These are phyloP conservation scores for Capniomyces stellatus DNA, from an alignment of 371 early-diverging fungal genomes.

Conservation along the genomic window DNA sequence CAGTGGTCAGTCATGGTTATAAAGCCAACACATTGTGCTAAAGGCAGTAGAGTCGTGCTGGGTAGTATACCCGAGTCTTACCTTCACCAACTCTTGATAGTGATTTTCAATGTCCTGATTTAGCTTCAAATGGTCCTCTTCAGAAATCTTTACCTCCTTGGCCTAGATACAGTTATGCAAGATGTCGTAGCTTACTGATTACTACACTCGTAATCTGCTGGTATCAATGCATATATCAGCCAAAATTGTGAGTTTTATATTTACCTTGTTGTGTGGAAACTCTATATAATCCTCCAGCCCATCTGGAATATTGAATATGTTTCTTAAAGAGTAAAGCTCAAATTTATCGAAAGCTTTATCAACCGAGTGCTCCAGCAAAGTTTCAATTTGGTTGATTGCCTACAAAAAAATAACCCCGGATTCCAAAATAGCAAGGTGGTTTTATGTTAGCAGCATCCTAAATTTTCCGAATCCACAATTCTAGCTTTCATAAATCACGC, in stretches of 20 bases:
- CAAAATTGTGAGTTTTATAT: neutral
- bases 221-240: neutral
- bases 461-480: too few relatives aligned
- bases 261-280: conserved; percentile 11
- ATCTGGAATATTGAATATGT: conserved; percentile 40
- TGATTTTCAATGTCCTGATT: too few relatives aligned
- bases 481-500: too few relatives aligned
- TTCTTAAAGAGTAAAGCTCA: conserved; percentile 46
- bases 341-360: conserved; percentile 58
- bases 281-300: conserved; percentile 24
- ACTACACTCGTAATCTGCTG: neutral
- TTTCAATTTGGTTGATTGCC: conserved; percentile 42
- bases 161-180: neutral
- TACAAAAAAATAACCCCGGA: conserved; percentile 8
- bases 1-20: too few relatives aligned
- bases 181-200: neutral
- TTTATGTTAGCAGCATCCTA: too few relatives aligned
- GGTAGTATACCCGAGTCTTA: too few relatives aligned
- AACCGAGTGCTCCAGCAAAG: conserved; percentile 46
- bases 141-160: neutral
- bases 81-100: too few relatives aligned
- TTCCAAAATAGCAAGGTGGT: neutral
- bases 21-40: too few relatives aligned
- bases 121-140: neutral
- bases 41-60: too few relatives aligned